Base-by-base conservation (phyloP, 1,284 basidiomycete species). In the Cryptococcus sp. region DNA sequence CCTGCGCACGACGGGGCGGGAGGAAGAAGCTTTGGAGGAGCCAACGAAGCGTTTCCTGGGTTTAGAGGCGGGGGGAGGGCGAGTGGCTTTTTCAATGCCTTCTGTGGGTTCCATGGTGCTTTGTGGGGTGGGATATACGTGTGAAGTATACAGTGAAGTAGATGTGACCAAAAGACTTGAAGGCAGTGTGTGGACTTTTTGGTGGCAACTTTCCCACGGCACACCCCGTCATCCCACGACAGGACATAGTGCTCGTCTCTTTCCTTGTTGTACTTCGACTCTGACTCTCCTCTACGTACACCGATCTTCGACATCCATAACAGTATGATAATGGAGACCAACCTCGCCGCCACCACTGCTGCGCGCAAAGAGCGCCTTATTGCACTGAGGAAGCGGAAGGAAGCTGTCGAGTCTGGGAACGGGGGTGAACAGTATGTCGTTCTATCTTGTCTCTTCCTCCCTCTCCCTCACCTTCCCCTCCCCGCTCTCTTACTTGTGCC, bases 361-460 rank as follows among this genome's bases (percentile, higher is more conserved):
- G 85, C 86, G n/a, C 84, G 93, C 50, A 95, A 94, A 75, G 85
- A 86, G 52, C 86, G 92, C 59, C 80, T 98, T 2, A 78, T 86
- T 42, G 90, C 91, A 1, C 82, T 98, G 43, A 83, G 88, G 61
- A 86, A 84, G 72, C 82, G 85, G 60, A 94, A 91, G 70, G 83
- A 83, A 2, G 87, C 85, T 2, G 72, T 66, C 37, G 67, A 70
- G 35, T 50, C 52, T 0, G 56, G 47, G 12, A 61, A 64, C 35
- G 52, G 46, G 7, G 68, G 61, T 20, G 64, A 58, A 61, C 56
- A 66, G 67, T 72, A 48, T 60, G 68, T 65, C 15, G 8, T 28
- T 18, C 50, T 37, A n/a, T 13, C 20, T 42, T 51, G 3, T 37
- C 33, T 35, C 33, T 46, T 46, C 49, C 18, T 12, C 42, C 15